Evolutionary conservation across 257 asterid species (phyloP), one percentile per base, ranked within the genome.

Genomic region (Solanum sitiens): DNA sequence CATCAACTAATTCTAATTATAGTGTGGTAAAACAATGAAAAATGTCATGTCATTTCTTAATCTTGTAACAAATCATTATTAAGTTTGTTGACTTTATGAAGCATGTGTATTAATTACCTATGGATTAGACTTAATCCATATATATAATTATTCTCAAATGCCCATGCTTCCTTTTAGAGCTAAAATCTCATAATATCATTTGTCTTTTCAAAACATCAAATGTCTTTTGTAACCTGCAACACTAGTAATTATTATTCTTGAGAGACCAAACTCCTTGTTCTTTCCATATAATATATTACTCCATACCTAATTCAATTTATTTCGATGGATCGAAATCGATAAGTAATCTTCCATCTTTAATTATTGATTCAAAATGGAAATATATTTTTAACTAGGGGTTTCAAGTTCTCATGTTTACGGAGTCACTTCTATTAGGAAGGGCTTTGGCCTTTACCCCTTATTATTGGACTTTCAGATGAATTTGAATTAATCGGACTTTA

Each of bases 401-500:
- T 18, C 23, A 0, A 53, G 11, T 53, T 18, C n/a, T 23, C 0
- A 53, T 18, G 0, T 0, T 16, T 53, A 18, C 1, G 65, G 1
- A 56, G 65, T 20, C 25, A 0, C 2, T 1, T 56, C 18, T 18
- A 20, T 56, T 20, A 56, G 5, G 5, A 7, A 18, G 25, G 0
- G 65, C 0, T 20, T 56, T 18, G 18, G 11, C 2, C 65, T 20
- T 56, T 56, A 56, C 65, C 5, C 21, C 0, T 56, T 20, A 56
- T 7, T 56, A 1, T 20, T 18, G 1, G 65, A 56, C 65, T 20
- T 56, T 56, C 0, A 1, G 1, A 7, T 0, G 25, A 56, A 56
- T 56, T 0, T 2, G 0, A 0, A 56, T 56, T 56, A 7, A 56
- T 56, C 11, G 0, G 1, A 1, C 16, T 56, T 20, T 2, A 56